Evolutionary conservation across 2,329 filamentous ascomycete genomes (phyloP), one percentile per base, ranked within the genome.

Genomic region (Aspergillus sp.): DNA sequence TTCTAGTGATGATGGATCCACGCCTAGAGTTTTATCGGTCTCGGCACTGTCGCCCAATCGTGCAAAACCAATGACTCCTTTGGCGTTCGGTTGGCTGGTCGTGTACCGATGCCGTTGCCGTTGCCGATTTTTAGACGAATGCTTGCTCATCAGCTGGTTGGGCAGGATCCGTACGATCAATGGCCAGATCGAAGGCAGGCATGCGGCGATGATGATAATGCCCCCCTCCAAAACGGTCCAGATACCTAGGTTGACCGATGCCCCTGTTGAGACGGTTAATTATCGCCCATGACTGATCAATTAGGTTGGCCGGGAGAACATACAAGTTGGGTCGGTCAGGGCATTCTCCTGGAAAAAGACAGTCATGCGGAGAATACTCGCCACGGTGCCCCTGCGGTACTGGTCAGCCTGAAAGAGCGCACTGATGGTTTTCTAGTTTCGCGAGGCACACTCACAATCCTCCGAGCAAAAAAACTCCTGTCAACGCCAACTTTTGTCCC

Each of bases 101-200:
- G 58, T 51, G 29, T 58, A 39, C 16, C n/a, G 16, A 12, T 29
- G 26, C 11, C 11, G 47, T 22, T 29, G 26, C 11, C 5, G 47
- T 22, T 49, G 47, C 12, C 51, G 46, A n/a, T 24, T 55, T 6
- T 51, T 49, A 0, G 55, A 49, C 1, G 57, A 56, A 1, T n/a
- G n/a, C 31, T 59, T 59, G 50, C 57, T 59, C 18, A 56, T 39
- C 4, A 57, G n/a, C 10, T 39, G 24, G 20, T 39, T 42, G 11
- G 65, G 59, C 1, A 60, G 16, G 6, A 62, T 32, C 1, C 56
- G 57, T 20, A 50, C 54, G 36, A 67, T 45, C 6, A 69, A 54
- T 12, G 67, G 65, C 66, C 67, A 67, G 49, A 65, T 67, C 2
- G 60, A 58, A 10, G 64, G 57, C 4, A 69, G 61, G 49, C 66